Evolutionary conservation across 2,329 filamentous ascomycete species (phyloP).

Genomic region (Keithomyces neogunnii): DNA sequence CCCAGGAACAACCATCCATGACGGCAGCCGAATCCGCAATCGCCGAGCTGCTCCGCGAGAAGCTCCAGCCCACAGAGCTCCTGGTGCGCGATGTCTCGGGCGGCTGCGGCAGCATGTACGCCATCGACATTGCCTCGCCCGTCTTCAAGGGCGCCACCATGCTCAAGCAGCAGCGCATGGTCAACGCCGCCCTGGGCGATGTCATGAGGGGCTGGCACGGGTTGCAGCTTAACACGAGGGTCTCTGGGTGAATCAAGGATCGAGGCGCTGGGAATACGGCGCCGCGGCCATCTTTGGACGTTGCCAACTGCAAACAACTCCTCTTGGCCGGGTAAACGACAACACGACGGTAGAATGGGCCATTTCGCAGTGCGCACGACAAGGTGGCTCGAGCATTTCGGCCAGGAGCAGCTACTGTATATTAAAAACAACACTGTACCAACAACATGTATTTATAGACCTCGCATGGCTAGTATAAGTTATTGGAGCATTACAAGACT

Average conservation of each 20-base stretch:
- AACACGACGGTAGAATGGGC: too few species aligned
- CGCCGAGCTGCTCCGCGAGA: constrained; percentile 42
- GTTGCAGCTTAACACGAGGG: constrained; percentile 67
- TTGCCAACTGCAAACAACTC: too few species aligned
- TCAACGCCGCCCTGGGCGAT: constrained; percentile 66
- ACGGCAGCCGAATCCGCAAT: constrained; percentile 49
- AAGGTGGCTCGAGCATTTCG: too few species aligned
- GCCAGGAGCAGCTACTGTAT: background rate
- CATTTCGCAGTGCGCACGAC: too few species aligned
- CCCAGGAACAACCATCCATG: constrained; percentile 17
- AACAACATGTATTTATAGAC: background rate
- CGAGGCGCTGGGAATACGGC: too few species aligned
- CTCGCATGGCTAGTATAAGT: too few species aligned
- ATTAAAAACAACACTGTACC: background rate
- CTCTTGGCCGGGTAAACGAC: too few species aligned
- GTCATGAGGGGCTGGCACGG: constrained; percentile 78
- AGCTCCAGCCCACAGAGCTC: constrained; percentile 42
- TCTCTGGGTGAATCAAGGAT: constrained; percentile 15
- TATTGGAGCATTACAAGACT: too few species aligned
- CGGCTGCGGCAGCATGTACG: constrained; percentile 83
- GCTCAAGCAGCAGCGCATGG: constrained; percentile 75
- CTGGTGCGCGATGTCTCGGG: constrained; percentile 74
- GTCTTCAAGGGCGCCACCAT: constrained; percentile 63
- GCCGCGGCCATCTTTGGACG: too few species aligned
- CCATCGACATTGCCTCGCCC: constrained; percentile 65